phyloP scores from a whole-genome alignment of 208 protist genomes.

The Crithidia acanthocephali region DNA sequence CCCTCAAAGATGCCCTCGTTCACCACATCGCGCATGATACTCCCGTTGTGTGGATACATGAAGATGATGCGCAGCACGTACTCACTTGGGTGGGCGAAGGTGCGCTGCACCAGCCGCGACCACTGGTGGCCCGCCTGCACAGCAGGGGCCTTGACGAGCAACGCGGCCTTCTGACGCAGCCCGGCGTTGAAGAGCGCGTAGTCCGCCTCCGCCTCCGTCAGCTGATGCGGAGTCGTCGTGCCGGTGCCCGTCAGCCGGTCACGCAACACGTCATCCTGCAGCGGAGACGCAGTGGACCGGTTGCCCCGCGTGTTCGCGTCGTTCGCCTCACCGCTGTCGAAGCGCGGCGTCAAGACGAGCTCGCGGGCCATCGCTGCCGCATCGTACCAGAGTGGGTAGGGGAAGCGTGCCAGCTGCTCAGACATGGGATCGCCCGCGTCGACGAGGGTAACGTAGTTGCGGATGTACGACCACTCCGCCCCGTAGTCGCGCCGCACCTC shows the following conservation, averaged over 20 bases:
- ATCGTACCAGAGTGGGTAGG: conserved; percentile 32
- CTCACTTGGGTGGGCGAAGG: conserved; percentile 54
- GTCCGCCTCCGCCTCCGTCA: conserved; percentile 12
- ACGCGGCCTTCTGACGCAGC: conserved; percentile 17
- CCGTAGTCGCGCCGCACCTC: conserved; percentile 26
- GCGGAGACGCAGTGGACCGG: background rate
- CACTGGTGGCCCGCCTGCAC: conserved; percentile 26
- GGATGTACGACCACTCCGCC: conserved; percentile 56
- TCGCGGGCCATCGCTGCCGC: background rate
- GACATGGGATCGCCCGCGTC: conserved; percentile 40
- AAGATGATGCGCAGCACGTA: conserved; percentile 72
- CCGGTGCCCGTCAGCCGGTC: background rate
- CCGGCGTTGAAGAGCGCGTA: conserved; percentile 24
- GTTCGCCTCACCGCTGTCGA: background rate
- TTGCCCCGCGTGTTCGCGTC: too few relatives aligned
- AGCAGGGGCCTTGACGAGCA: conserved; percentile 11
- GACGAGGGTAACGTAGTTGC: conserved; percentile 58
- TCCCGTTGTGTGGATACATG: conserved; percentile 81
- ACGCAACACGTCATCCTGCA: background rate
- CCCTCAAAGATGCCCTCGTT: conserved; percentile 40
- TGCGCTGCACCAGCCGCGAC: conserved; percentile 21
- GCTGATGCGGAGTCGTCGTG: background rate
- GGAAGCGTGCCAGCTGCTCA: conserved; percentile 29
- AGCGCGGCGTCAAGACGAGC: conserved; percentile 16
- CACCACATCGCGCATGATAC: conserved; percentile 62